Percentiles rank a stretch among this genome's conserved stretches.
phyloP scores from a whole-genome alignment of 768 basidiomycete genomes.

The Boletus sp. region DNA sequence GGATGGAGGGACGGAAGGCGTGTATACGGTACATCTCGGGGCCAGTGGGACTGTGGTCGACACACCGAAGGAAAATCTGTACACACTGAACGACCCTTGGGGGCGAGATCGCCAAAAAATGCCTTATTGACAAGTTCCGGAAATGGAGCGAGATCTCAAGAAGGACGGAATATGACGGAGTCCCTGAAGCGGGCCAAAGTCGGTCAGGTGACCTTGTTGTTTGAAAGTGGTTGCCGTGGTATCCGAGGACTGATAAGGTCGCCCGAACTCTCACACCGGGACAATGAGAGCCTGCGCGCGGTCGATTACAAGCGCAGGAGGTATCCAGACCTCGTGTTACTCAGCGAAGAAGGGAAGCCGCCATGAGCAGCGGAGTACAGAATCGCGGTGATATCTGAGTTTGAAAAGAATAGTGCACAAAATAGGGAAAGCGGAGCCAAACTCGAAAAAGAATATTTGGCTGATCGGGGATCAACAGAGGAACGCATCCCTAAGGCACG shows the following conservation, averaged over 20 bases:
- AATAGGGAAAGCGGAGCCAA: conserved; percentile 31
- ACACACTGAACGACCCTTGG: conserved; percentile 4
- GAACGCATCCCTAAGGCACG: conserved; percentile 34
- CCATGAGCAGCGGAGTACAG: conserved; percentile 1
- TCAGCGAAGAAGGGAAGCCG: conserved; percentile 21
- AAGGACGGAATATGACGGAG: conserved; percentile 20
- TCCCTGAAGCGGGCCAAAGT: conserved; percentile 22
- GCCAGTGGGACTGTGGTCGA: neutral
- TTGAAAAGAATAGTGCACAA: conserved; percentile 11
- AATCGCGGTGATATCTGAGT: conserved; percentile 31
- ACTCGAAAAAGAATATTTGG: conserved; percentile 34
- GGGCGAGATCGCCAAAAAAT: conserved; percentile 21
- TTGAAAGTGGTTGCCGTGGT: conserved; percentile 10
- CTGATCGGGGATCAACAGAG: conserved; percentile 67
- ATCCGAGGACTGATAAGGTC: conserved; percentile 12
- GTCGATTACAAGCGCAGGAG: neutral
- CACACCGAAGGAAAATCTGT: conserved; percentile 4
- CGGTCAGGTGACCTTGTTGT: conserved; percentile 17
- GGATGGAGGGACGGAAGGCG: neutral
- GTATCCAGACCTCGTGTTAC: neutral
- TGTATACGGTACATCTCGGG: neutral
- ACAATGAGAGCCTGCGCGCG: neutral
- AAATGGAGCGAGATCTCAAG: conserved; percentile 28
- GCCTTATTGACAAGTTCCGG: conserved; percentile 22
- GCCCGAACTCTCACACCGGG: neutral